phyloP scores from a whole-genome alignment of 176 grass and related monocot species.

The Zoysia japonica region DNA sequence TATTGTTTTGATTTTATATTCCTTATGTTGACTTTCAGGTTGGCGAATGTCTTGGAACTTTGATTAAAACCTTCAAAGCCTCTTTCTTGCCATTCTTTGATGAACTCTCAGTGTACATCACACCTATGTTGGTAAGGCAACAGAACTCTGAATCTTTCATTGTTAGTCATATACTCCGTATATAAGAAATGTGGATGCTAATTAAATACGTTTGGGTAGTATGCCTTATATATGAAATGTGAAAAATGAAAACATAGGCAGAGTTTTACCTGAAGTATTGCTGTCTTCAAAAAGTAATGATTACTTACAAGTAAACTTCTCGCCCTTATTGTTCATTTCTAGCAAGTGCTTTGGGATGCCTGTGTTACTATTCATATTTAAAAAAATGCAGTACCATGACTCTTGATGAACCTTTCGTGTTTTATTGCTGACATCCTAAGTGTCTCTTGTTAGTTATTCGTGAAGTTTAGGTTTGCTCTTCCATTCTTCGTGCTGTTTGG shows the following conservation, averaged over 20 bases:
- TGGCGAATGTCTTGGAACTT: constrained; percentile 89
- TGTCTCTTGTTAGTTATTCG: not conserved
- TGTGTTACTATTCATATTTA: not conserved
- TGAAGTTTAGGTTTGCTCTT: not conserved
- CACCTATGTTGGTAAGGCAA: constrained; percentile 91
- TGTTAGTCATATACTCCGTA: not conserved
- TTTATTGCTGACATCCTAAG: not conserved
- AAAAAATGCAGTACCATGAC: not conserved
- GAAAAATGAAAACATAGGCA: not conserved
- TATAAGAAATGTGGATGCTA: not conserved
- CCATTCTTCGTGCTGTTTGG: not conserved
- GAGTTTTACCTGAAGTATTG: not conserved
- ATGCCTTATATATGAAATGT: constrained; percentile 2
- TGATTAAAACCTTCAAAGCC: constrained; percentile 96
- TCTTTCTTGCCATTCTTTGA: constrained; percentile 95
- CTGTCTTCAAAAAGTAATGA: not conserved
- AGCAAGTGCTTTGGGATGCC: not conserved
- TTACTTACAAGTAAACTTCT: not conserved
- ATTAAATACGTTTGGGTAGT: not conserved
- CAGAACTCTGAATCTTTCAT: constrained; percentile 3
- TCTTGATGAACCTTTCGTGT: not conserved
- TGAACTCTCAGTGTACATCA: constrained; percentile 91
- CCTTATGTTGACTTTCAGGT: constrained; percentile 47
- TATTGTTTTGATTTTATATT: constrained; percentile 34
- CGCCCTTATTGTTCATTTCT: not conserved